These are phyloP conservation scores for Kodamaea leandrae DNA, from an alignment of 805 yeast species.

Conservation along the genomic window DNA sequence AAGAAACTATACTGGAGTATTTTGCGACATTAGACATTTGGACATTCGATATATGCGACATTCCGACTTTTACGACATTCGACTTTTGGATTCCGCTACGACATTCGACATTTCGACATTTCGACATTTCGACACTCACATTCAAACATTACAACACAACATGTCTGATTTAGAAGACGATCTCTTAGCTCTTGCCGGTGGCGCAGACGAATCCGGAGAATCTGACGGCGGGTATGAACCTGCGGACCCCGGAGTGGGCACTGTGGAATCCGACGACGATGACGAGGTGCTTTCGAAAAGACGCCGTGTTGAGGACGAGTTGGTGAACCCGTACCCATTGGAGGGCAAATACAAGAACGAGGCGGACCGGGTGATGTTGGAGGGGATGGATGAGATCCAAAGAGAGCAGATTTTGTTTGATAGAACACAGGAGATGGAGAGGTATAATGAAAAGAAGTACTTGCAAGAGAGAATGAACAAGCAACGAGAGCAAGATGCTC, in stretches of 20 bases:
- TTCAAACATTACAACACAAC: background rate
- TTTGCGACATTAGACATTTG: too few species aligned
- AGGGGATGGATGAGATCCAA: constrained; percentile 85
- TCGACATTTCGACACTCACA: background rate
- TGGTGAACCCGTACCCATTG: constrained; percentile 80
- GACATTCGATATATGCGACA: too few species aligned
- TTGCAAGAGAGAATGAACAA: constrained; percentile 78
- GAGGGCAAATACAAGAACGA: constrained; percentile 90
- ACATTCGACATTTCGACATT: background rate
- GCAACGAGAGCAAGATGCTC: constrained; percentile 32
- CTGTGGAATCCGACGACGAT: constrained; percentile 24
- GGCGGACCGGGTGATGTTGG: constrained; percentile 60
- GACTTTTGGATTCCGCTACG: too few species aligned
- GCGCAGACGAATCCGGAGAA: constrained; percentile 47
- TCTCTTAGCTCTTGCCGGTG: constrained; percentile 81
- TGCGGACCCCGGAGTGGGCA: constrained; percentile 23
- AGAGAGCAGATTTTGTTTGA: constrained; percentile 90
- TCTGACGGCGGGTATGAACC: constrained; percentile 34
- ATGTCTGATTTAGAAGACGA: constrained; percentile 94
- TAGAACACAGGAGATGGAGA: constrained; percentile 88
- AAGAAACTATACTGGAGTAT: too few species aligned
- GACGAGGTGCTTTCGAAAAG: constrained; percentile 11
- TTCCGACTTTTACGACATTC: too few species aligned
- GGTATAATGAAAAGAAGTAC: constrained; percentile 77
- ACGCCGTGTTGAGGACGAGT: constrained; percentile 31